These are phyloP conservation scores for Acanthamoeba polyphaga DNA, from an alignment of 208 protist genomes.

Conservation along the genomic window DNA sequence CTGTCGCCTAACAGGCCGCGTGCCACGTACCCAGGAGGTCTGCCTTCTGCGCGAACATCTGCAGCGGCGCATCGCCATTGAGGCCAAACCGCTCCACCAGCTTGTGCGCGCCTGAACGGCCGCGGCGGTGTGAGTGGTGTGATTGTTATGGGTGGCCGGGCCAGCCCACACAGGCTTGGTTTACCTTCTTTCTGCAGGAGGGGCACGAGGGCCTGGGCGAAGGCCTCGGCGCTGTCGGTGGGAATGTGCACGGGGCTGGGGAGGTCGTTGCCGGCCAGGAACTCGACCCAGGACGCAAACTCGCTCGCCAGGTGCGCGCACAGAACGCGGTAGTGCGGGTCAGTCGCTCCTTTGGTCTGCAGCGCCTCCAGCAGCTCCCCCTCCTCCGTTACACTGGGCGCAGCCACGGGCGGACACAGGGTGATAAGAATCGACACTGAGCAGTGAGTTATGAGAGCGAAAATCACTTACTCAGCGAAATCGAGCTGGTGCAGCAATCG, in stretches of 20 bases:
- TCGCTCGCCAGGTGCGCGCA: background rate
- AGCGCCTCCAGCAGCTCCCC: background rate
- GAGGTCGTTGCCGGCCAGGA: background rate
- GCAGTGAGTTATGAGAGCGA: too few species aligned
- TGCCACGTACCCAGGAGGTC: slow-evolving; percentile 6
- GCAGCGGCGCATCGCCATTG: background rate
- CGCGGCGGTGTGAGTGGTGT: background rate
- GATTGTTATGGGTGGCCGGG: background rate
- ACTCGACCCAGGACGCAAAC: background rate
- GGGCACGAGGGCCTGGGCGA: background rate
- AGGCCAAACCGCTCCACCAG: background rate
- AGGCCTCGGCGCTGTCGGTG: background rate
- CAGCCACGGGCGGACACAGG: background rate
- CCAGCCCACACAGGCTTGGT: background rate
- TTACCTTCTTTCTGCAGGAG: background rate
- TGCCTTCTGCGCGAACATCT: background rate
- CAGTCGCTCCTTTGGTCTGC: background rate
- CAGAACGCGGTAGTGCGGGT: background rate
- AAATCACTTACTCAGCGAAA: background rate
- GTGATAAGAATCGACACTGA: background rate
- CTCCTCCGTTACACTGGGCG: background rate
- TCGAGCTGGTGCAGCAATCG: background rate
- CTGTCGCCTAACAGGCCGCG: background rate
- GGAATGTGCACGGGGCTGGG: background rate
- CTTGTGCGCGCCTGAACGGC: background rate